Conservation (phyloP, 352 stramenopile species). For the Globisporangium splendens region DNA sequence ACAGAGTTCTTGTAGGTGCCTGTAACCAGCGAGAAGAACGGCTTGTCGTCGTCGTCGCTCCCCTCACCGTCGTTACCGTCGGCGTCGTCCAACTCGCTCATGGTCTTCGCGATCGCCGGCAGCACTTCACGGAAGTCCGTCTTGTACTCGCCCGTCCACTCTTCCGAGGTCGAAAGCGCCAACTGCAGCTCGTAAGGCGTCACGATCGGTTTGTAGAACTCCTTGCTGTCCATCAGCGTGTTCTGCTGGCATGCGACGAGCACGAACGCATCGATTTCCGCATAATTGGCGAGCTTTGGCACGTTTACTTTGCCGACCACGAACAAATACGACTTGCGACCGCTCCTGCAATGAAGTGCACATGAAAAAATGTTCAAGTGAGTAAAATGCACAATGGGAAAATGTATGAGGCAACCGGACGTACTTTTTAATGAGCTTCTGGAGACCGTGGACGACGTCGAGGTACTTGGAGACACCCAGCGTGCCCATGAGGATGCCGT, state of each 20-base stretch:
- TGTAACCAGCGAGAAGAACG: conserved; percentile 80
- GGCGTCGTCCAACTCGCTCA: conserved; percentile 27
- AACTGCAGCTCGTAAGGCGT: conserved; percentile 95
- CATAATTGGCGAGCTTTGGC: conserved; percentile 97
- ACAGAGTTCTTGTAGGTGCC: conserved; percentile 65
- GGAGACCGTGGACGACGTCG: conserved; percentile 88
- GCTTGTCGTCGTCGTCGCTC: conserved; percentile 45
- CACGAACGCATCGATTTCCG: conserved; percentile 96
- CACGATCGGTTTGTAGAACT: conserved; percentile 91
- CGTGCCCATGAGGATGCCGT: conserved; percentile 96
- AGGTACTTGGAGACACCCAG: conserved; percentile 91
- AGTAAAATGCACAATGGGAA: neutral
- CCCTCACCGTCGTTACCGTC: conserved; percentile 11
- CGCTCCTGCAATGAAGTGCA: conserved; percentile 47
- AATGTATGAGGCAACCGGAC: conserved; percentile 1
- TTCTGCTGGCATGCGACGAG: conserved; percentile 95
- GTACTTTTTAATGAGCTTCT: conserved; percentile 85
- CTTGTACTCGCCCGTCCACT: conserved; percentile 88
- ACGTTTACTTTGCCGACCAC: conserved; percentile 97
- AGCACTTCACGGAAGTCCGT: conserved; percentile 83
- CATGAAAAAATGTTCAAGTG: conserved; percentile 2
- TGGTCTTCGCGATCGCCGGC: conserved; percentile 41
- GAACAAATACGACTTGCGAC: conserved; percentile 95
- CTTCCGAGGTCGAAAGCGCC: conserved; percentile 79
- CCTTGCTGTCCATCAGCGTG: conserved; percentile 91